These are phyloP conservation scores for Fusarium nelsonii DNA, from an alignment of 2,329 filamentous ascomycete species.

Conservation along the genomic window DNA sequence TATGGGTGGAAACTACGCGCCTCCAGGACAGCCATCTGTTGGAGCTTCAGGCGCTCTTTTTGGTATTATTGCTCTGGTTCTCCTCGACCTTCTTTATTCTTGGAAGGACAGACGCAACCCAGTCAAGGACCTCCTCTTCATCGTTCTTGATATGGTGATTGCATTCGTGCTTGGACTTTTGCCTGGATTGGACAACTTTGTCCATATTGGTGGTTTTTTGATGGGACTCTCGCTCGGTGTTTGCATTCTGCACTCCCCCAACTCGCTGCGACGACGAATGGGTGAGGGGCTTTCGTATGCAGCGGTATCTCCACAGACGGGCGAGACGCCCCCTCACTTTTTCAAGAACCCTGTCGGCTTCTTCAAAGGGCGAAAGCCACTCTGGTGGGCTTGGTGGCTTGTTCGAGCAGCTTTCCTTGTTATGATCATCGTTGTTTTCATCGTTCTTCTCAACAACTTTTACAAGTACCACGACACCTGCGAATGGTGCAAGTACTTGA, in stretches of 20 bases:
- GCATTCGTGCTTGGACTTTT: slow-evolving; percentile 93
- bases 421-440: slow-evolving; percentile 85
- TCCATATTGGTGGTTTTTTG: slow-evolving; percentile 94
- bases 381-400: slow-evolving; percentile 99
- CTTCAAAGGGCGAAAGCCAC: slow-evolving; percentile 90
- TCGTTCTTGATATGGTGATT: slow-evolving; percentile 86
- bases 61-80: slow-evolving; percentile 86
- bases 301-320: slow-evolving; percentile 68
- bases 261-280: slow-evolving; percentile 79
- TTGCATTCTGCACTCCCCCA: slow-evolving; percentile 89
- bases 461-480: slow-evolving; percentile 80
- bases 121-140: slow-evolving; percentile 86
- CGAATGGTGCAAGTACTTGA: slow-evolving; percentile 94
- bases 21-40: slow-evolving; percentile 82
- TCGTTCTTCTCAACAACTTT: slow-evolving; percentile 90
- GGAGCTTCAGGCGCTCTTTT: slow-evolving; percentile 93
- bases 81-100: slow-evolving; percentile 92
- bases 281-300: slow-evolving; percentile 79
- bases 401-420: slow-evolving; percentile 83
- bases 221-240: slow-evolving; percentile 91
- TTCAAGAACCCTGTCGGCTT: slow-evolving; percentile 77
- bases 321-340: slow-evolving; percentile 65
- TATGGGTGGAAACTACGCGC: slow-evolving; percentile 92
- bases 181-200: slow-evolving; percentile 95
- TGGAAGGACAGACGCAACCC: slow-evolving; percentile 85